Percentiles rank a stretch among this genome's conserved stretches.
Conservation (phyloP, 2,329 filamentous ascomycete species). For the Neopestalotiopsis clavispora region DNA sequence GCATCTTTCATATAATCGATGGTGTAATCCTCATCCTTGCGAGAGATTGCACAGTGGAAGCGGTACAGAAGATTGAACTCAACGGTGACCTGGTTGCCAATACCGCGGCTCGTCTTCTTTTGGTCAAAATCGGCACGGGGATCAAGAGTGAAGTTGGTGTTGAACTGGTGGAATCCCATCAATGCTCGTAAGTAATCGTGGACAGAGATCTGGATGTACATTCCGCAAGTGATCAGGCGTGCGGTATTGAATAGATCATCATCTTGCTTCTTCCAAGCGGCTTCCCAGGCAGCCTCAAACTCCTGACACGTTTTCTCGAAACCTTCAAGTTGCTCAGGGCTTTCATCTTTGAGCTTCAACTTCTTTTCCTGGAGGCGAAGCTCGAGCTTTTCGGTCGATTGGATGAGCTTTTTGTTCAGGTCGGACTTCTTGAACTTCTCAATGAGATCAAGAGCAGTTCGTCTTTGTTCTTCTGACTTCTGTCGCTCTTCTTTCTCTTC, state of each 20-base stretch:
- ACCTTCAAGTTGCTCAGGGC: background rate
- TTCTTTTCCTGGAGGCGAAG: background rate
- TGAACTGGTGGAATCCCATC: conserved; percentile 61
- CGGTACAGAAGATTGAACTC: conserved; percentile 73
- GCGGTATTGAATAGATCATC: conserved; percentile 62
- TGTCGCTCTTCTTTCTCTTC: conserved; percentile 14
- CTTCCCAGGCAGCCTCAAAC: conserved; percentile 22
- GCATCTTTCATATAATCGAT: conserved; percentile 52
- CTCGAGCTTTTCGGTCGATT: too few relatives aligned
- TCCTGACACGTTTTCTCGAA: conserved; percentile 17
- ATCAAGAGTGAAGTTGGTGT: conserved; percentile 66
- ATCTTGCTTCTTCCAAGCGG: conserved; percentile 44
- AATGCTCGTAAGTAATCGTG: conserved; percentile 67
- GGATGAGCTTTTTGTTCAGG: too few relatives aligned
- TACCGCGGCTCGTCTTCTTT: conserved; percentile 56
- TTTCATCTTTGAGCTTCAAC: background rate
- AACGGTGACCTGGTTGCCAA: conserved; percentile 70
- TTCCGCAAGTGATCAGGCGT: conserved; percentile 55
- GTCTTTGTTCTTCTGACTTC: conserved; percentile 33
- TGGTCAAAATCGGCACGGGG: conserved; percentile 59
- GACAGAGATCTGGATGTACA: conserved; percentile 62
- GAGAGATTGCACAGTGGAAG: conserved; percentile 66
- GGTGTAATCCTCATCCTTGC: conserved; percentile 66
- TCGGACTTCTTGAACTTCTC: conserved; percentile 12
- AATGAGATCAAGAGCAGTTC: conserved; percentile 27